Base-by-base conservation (phyloP, 2,329 filamentous ascomycete species). In the Dactylonectria macrodidyma region DNA sequence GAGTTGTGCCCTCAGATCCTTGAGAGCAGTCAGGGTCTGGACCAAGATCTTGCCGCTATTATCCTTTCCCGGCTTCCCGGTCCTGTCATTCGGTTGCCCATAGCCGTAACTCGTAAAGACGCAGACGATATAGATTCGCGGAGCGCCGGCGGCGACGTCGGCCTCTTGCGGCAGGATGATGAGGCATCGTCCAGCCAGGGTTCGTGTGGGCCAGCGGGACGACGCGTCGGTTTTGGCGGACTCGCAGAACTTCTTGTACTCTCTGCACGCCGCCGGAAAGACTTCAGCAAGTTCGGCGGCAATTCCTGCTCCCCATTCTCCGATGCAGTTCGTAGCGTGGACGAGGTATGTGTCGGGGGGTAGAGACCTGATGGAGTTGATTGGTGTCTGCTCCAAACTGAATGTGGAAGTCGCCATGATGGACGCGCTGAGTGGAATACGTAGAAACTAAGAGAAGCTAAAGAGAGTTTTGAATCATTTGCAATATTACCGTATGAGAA, bases 271-370 rank as follows among this genome's bases (percentile, higher is more conserved):
- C 1, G 67, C 66, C 0, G 77, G 77, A 10, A 79, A 79, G 5
- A 76, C 66, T 1, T 33, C n/a, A 0, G 68, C 71, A 0, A 80
- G 70, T 50, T 78, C 76, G 16, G 70, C 66, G 6, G 77, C 76
- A 44, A 79, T 71, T 16, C 78, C 77, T 1, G 73, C 67, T 34
- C 76, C 78, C 77, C 78, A 80, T 44, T 70, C 65, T 1, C 68
- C 78, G 50, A 79, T 71, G 65, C 77, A 79, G 38, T 79, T 79
- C 34, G 77, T 79, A 1, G 76, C 76, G 41, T 80, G 78, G 8
- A 78, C 72, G 56, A 80, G 71, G 52, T 77, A 75, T 50, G 57
- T 56, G 10, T 68, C 56, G 2, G 66, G 9, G 0, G 73, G 71
- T 0, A 75, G 55, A 0, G 62, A 66, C n/a, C 61, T 63, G 3